Percentiles rank a stretch among this genome's conserved stretches.
phyloP scores from a whole-genome alignment of 1,139 yeast species.

The Candida sanyaensis region DNA sequence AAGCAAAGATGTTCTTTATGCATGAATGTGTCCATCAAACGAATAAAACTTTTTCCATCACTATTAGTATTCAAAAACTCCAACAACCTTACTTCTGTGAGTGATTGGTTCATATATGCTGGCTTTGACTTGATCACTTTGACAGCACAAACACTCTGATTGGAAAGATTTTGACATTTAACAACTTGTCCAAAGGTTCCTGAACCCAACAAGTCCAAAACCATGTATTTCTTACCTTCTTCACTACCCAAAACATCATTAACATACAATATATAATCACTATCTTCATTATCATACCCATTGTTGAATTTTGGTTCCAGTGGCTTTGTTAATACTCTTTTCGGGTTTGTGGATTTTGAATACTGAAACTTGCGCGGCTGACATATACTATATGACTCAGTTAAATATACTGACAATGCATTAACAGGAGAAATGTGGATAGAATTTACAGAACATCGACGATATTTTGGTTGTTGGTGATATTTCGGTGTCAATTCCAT shows the following conservation, averaged over 20 bases:
- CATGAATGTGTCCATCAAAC: slow-evolving; percentile 84
- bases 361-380: slow-evolving; percentile 82
- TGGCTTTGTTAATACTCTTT: slow-evolving; percentile 90
- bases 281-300: slow-evolving; percentile 85
- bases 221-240: slow-evolving; percentile 85
- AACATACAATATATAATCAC: slow-evolving; percentile 90
- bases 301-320: slow-evolving; percentile 79
- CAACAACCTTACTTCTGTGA: slow-evolving; percentile 85
- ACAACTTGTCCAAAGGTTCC: slow-evolving; percentile 99
- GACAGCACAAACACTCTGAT: slow-evolving; percentile 90
- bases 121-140: slow-evolving; percentile 93
- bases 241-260: slow-evolving; percentile 90
- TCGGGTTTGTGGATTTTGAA: slow-evolving; percentile 83
- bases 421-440: slow-evolving; percentile 83
- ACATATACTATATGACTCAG: slow-evolving; percentile 83
- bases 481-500: slow-evolving; percentile 64
- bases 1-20: slow-evolving; percentile 92
- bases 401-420: slow-evolving; percentile 76
- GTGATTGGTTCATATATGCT: slow-evolving; percentile 87
- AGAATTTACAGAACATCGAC: slow-evolving; percentile 79
- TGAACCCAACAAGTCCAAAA: slow-evolving; percentile 87
- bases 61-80: slow-evolving; percentile 78
- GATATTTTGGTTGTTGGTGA: slow-evolving; percentile 69
- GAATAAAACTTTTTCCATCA: slow-evolving; percentile 73
- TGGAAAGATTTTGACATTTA: slow-evolving; percentile 87